phyloP scores from a whole-genome alignment of 176 grass and related monocot genomes.

The Bonia amplexicaulis region DNA sequence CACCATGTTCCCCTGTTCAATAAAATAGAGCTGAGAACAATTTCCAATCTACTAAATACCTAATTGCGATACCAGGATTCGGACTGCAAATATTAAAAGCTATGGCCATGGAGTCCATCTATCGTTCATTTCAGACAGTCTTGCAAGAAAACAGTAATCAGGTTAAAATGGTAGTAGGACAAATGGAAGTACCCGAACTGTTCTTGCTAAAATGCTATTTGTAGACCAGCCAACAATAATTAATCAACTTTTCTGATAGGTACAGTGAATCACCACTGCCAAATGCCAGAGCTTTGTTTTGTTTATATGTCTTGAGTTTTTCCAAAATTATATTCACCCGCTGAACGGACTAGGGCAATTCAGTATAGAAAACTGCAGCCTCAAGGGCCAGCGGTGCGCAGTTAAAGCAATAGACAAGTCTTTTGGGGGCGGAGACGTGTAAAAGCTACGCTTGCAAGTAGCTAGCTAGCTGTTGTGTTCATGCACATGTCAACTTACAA shows the following conservation, averaged over 20 bases:
- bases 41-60: background rate
- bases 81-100: background rate
- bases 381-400: background rate
- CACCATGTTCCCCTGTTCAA: slow-evolving; percentile 50
- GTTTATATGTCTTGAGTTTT: background rate
- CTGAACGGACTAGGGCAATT: background rate
- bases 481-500: slow-evolving; percentile 35
- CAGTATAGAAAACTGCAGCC: background rate
- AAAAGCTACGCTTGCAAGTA: slow-evolving; percentile 13
- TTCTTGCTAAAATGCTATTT: background rate
- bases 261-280: background rate
- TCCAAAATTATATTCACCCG: background rate
- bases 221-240: background rate
- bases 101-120: background rate
- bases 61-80: background rate
- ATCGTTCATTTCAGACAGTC: background rate
- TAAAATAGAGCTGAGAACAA: slow-evolving; percentile 14
- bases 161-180: background rate
- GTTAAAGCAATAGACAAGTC: slow-evolving; percentile 1
- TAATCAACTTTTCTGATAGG: background rate
- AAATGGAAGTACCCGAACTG: background rate
- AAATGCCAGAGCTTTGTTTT: background rate
- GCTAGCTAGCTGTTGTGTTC: background rate
- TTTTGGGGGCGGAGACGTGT: background rate
- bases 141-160: background rate